Conservation (phyloP, 2,329 filamentous ascomycete species). For the Cadophora sp. region DNA sequence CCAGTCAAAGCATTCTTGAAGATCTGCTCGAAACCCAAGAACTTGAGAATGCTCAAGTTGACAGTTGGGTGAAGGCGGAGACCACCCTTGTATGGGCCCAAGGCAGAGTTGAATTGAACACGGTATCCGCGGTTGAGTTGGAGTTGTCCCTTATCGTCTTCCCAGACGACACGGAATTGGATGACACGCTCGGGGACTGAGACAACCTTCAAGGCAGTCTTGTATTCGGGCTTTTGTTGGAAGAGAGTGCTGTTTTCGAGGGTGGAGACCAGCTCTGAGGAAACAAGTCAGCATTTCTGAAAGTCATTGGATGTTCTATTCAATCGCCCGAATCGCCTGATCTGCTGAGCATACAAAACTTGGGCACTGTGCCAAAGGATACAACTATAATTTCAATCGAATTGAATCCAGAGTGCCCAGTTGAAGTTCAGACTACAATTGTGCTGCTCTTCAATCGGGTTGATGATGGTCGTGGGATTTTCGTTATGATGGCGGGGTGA, state of each 20-base stretch:
- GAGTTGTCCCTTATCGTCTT: constrained; percentile 87
- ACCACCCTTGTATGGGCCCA: constrained; percentile 98
- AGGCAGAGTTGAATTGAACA: constrained; percentile 97
- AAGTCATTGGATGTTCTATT: neutral
- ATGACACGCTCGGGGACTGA: constrained; percentile 94
- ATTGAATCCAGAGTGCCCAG: neutral
- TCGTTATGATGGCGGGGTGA: neutral
- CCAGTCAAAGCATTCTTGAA: constrained; percentile 99
- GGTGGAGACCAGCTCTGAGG: constrained; percentile 86
- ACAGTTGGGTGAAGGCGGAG: constrained; percentile 92
- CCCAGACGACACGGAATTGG: constrained; percentile 98
- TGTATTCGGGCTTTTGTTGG: constrained; percentile 92
- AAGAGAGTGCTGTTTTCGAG: constrained; percentile 95
- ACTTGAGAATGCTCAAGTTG: constrained; percentile 86
- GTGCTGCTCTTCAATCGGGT: neutral
- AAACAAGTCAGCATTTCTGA: neutral
- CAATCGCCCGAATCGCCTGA: neutral
- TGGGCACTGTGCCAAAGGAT: neutral
- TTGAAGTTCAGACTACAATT: too few relatives aligned
- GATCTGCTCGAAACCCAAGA: constrained; percentile 98
- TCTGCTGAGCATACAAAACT: neutral
- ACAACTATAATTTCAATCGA: neutral
- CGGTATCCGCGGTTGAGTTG: constrained; percentile 96
- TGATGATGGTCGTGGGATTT: neutral
- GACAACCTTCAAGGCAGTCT: constrained; percentile 84